phyloP scores from a whole-genome alignment of 441 rosid genomes.

The Adansonia gregorii region DNA sequence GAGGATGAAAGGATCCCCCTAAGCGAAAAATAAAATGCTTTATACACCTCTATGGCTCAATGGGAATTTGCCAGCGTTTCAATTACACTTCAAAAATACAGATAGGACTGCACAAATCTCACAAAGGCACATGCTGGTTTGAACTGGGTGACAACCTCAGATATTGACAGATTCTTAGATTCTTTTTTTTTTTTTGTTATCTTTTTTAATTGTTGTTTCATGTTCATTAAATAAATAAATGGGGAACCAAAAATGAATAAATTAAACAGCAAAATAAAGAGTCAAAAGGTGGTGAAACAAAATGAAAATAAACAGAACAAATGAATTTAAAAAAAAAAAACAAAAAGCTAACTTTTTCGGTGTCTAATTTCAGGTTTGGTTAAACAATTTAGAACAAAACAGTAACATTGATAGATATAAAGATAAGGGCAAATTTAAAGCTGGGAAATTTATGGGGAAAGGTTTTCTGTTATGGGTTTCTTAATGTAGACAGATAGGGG shows the following conservation, averaged over 20 bases:
- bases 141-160: conserved; percentile 30
- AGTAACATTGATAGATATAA: not conserved
- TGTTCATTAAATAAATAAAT: not conserved
- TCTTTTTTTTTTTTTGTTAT: not conserved
- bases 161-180: conserved; percentile 3
- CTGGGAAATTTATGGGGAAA: conserved; percentile 6
- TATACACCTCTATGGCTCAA: conserved; percentile 7
- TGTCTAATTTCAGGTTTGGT: not conserved
- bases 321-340: too few relatives aligned
- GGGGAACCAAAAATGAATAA: not conserved
- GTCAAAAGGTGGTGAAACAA: not conserved
- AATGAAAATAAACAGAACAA: not conserved
- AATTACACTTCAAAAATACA: not conserved
- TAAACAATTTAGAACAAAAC: not conserved
- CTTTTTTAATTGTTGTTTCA: not conserved
- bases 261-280: not conserved
- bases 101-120: conserved; percentile 20
- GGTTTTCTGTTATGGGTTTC: not conserved
- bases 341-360: not conserved
- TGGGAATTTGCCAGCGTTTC: conserved; percentile 11
- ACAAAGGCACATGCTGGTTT: conserved; percentile 36
- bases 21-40: conserved; percentile 29
- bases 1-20: conserved; percentile 23
- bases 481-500: not conserved
- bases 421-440: not conserved